Evolutionary conservation across 108 stramenopile genomes (phyloP).

Genomic region (Licmophora abbreviata): DNA sequence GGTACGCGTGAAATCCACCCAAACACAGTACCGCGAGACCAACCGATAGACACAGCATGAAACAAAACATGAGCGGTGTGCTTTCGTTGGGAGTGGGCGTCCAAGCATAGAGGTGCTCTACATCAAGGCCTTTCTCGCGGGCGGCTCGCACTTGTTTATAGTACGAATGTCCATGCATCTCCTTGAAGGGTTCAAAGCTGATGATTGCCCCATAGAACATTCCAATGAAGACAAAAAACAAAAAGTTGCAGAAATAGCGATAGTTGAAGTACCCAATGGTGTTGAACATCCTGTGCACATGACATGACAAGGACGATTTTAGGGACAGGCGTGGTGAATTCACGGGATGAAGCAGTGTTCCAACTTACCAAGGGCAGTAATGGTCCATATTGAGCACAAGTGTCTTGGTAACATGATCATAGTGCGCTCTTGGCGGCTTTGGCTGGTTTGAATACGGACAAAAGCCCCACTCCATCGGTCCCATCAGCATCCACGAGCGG

Average conservation of each 20-base stretch:
- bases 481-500: constrained; percentile 63
- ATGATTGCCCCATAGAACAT: constrained; percentile 65
- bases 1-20: constrained; percentile 73
- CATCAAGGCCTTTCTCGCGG: constrained; percentile 13
- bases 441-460: constrained; percentile 69
- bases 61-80: constrained; percentile 56
- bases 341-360: constrained; percentile 10
- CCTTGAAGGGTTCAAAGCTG: constrained; percentile 49
- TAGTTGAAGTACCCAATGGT: constrained; percentile 95
- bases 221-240: constrained; percentile 58
- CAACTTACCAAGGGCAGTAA: constrained; percentile 82
- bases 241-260: constrained; percentile 94
- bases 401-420: constrained; percentile 74
- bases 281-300: constrained; percentile 89
- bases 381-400: constrained; percentile 95
- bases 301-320: neutral
- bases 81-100: constrained; percentile 56
- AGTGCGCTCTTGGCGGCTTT: constrained; percentile 86
- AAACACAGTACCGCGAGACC: constrained; percentile 64
- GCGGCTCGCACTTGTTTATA: constrained; percentile 26
- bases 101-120: constrained; percentile 4
- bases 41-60: constrained; percentile 77
- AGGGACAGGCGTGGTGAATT: neutral
- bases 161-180: constrained; percentile 27
- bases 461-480: constrained; percentile 78